Percentiles rank a stretch among this genome's conserved stretches.
Conservation (phyloP, 192 early-diverging fungal genomes). For the Podila minutissima region DNA sequence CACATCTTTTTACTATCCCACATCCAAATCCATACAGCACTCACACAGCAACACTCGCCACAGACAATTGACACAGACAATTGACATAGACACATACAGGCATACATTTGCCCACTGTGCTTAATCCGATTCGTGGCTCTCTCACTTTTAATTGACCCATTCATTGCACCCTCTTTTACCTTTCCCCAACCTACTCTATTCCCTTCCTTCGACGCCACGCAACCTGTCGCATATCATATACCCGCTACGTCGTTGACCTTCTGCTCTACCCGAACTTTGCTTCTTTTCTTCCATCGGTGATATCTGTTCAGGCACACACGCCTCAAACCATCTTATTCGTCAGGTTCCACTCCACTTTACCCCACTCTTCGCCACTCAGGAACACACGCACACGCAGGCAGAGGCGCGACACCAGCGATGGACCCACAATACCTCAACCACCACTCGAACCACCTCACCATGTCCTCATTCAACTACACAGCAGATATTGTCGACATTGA, state of each 20-base stretch:
- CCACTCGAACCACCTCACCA: neutral
- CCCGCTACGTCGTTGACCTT: no score
- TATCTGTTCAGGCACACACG: no score
- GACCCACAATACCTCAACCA: neutral
- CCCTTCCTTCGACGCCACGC: no score
- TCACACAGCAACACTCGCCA: neutral
- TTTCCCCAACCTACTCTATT: no score
- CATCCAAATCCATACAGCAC: neutral
- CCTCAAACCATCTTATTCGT: no score
- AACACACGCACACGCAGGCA: neutral
- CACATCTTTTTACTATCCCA: neutral
- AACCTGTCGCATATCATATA: no score
- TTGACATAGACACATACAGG: no score
- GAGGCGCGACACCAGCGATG: neutral
- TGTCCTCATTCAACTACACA: conserved; percentile 38
- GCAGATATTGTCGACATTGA: conserved; percentile 45
- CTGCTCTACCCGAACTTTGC: no score
- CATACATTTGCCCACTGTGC: neutral
- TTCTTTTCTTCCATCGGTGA: no score
- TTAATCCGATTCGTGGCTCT: neutral
- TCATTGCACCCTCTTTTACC: no score
- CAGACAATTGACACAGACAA: neutral
- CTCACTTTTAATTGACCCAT: no score
- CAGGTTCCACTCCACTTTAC: no score
- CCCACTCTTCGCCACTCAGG: neutral